Conservation (phyloP, 345 rosid genomes). For the Eucalyptus pauciflora region DNA sequence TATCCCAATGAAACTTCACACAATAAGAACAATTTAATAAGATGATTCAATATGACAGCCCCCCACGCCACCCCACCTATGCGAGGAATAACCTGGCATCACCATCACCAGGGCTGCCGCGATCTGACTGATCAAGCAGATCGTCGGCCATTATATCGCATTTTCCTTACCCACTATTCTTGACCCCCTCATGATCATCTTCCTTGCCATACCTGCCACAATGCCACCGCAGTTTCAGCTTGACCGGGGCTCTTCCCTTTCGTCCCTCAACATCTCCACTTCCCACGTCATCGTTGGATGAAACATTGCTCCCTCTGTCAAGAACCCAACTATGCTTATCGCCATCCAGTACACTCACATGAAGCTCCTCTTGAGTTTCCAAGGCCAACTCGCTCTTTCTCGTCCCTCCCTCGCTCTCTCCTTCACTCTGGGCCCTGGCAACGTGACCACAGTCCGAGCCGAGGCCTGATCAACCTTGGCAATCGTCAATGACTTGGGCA, state of each 20-base stretch:
- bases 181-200: background rate
- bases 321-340: background rate
- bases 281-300: fast-evolving
- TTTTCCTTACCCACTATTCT: background rate
- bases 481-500: background rate
- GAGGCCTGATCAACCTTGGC: background rate
- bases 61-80: background rate
- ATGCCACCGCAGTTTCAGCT: fast-evolving
- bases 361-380: background rate
- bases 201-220: background rate
- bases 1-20: no score
- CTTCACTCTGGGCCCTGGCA: background rate
- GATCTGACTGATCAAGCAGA: no score
- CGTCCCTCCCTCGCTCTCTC: background rate
- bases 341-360: background rate
- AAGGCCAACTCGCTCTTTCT: background rate
- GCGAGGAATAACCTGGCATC: background rate
- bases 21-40: background rate
- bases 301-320: background rate
- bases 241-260: background rate
- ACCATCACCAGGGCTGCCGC: background rate
- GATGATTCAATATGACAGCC: background rate
- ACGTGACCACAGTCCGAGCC: background rate
- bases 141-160: background rate
- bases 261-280: background rate